Conservation (phyloP, 164 flowering plant species). For the Saururus chinensis region DNA sequence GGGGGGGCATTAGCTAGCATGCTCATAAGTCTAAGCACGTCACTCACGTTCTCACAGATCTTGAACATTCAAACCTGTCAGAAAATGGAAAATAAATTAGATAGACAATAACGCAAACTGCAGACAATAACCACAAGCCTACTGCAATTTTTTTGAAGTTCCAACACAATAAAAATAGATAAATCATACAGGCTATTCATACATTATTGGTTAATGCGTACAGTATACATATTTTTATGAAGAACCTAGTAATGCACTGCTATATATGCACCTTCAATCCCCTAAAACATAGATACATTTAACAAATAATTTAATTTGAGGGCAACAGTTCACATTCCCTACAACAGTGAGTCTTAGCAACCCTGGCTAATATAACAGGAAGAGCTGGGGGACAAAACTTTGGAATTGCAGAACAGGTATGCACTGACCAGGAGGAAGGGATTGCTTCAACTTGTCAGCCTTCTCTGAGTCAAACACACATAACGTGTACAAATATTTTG, state of each 20-base stretch:
- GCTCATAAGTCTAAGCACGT: no score
- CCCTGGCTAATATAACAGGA: background rate
- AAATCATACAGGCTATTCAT: background rate
- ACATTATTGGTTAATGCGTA: no score
- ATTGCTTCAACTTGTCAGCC: conserved; percentile 79
- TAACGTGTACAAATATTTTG: conserved; percentile 65
- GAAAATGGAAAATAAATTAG: background rate
- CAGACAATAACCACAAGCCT: background rate
- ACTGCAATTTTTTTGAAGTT: background rate
- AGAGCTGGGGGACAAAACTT: background rate
- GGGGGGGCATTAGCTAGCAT: no score
- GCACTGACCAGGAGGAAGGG: conserved; percentile 72
- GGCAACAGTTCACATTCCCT: no score
- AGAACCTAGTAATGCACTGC: no score
- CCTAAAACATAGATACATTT: no score
- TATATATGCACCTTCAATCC: no score
- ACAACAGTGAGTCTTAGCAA: background rate
- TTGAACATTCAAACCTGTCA: conserved; percentile 11
- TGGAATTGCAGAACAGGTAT: background rate
- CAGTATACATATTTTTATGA: no score
- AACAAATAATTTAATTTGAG: no score
- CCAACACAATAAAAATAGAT: background rate
- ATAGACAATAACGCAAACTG: background rate
- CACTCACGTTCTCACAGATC: conserved; percentile 3
- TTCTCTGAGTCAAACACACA: conserved; percentile 66